phyloP scores from a whole-genome alignment of 192 early-diverging fungal species.

The Podila epicladia region DNA sequence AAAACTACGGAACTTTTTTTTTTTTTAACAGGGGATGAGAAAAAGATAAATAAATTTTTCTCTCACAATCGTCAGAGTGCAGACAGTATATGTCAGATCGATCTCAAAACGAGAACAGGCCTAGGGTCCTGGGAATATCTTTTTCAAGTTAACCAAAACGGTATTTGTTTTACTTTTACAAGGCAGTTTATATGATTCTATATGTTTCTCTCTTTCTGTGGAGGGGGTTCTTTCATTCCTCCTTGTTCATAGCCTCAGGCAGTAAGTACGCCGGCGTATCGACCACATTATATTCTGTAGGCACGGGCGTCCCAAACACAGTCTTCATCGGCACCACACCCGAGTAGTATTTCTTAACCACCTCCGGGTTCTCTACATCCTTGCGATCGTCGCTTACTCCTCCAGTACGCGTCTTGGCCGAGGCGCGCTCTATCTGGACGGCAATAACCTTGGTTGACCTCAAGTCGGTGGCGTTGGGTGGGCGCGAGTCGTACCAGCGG shows the following conservation, averaged over 20 bases:
- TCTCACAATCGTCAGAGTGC: too few relatives aligned
- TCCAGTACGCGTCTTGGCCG: slow-evolving; percentile 17
- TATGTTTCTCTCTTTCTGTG: too few relatives aligned
- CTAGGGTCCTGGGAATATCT: too few relatives aligned
- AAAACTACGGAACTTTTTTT: too few relatives aligned
- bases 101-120: too few relatives aligned
- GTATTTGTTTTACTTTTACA: too few relatives aligned
- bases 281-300: slow-evolving; percentile 15
- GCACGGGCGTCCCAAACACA: slow-evolving; percentile 27
- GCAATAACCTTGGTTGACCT: slow-evolving; percentile 47
- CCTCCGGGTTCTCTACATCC: slow-evolving; percentile 29
- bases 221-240: neutral
- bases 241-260: slow-evolving; percentile 38
- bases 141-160: too few relatives aligned
- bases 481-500: slow-evolving; percentile 54
- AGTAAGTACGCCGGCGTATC: slow-evolving; percentile 25
- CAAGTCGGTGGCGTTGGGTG: slow-evolving; percentile 33
- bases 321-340: slow-evolving; percentile 26
- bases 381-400: slow-evolving; percentile 30
- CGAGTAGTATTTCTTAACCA: slow-evolving; percentile 31
- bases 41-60: too few relatives aligned
- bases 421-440: slow-evolving; percentile 33
- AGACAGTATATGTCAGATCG: too few relatives aligned
- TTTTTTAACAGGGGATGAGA: too few relatives aligned
- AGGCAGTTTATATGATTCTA: too few relatives aligned